Evolutionary conservation across 2,329 filamentous ascomycete species (phyloP).

Genomic region (Microsporum audouinii): DNA sequence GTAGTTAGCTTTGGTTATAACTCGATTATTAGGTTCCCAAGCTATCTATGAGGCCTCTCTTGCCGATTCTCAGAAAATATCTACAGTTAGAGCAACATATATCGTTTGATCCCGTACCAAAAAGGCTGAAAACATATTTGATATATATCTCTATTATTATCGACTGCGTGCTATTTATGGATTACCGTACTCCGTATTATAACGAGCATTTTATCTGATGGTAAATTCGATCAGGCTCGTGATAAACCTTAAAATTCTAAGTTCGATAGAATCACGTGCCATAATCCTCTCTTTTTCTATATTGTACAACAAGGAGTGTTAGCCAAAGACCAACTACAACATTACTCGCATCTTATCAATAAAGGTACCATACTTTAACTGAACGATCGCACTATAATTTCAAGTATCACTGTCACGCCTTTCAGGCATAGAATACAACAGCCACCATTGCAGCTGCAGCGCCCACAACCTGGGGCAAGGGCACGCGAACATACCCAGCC

Average conservation of each 20-base stretch:
- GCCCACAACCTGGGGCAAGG: neutral
- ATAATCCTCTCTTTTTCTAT: neutral
- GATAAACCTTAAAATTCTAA: neutral
- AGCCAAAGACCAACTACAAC: neutral
- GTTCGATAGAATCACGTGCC: neutral
- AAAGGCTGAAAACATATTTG: no score
- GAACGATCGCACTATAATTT: no score
- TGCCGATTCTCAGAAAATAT: no score
- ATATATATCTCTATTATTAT: no score
- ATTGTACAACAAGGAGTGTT: neutral
- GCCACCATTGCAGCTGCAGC: constrained; percentile 5
- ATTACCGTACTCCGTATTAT: no score
- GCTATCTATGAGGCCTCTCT: no score
- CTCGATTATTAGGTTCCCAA: no score
- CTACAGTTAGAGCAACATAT: no score
- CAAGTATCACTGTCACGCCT: neutral
- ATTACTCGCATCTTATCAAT: neutral
- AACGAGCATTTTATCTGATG: neutral
- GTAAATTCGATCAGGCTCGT: neutral
- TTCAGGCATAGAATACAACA: constrained; percentile 7
- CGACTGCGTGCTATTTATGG: no score
- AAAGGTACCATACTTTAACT: no score
- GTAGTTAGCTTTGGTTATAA: no score
- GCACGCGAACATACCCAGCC: constrained; percentile 6
- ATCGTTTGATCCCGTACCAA: no score